phyloP scores from a whole-genome alignment of 495 filamentous ascomycete genomes.

The Penicillium samsonianum region DNA sequence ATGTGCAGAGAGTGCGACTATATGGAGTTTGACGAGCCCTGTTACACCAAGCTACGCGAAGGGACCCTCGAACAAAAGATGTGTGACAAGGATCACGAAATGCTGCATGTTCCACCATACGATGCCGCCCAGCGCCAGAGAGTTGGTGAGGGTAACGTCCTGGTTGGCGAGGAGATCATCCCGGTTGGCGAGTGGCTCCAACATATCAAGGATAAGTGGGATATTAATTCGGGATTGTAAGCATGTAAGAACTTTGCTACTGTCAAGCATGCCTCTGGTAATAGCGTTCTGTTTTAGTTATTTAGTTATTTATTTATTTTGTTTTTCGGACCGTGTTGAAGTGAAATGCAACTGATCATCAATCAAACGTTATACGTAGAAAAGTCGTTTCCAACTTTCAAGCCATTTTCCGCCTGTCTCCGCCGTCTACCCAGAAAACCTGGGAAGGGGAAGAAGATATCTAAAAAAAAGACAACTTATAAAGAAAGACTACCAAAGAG shows the following conservation, averaged over 20 bases:
- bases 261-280: not conserved
- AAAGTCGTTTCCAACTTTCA: too few relatives aligned
- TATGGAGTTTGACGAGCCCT: constrained; percentile 30
- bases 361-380: too few relatives aligned
- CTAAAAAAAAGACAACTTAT: too few relatives aligned
- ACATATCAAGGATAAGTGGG: constrained; percentile 14
- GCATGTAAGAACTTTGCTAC: too few relatives aligned
- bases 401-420: too few relatives aligned
- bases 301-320: not conserved
- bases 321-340: not conserved
- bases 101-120: constrained; percentile 37
- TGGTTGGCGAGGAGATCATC: constrained; percentile 34
- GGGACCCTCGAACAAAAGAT: constrained; percentile 30
- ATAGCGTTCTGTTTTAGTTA: not conserved
- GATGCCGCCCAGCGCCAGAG: constrained; percentile 24
- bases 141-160: constrained; percentile 30
- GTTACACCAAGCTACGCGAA: constrained; percentile 28
- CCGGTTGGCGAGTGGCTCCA: constrained; percentile 38
- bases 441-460: too few relatives aligned
- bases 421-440: too few relatives aligned
- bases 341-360: not conserved
- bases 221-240: not conserved
- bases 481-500: too few relatives aligned
- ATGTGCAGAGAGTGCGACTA: constrained; percentile 42
- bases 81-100: constrained; percentile 40